Evolutionary conservation across 2,329 filamentous ascomycete species (phyloP).

Genomic region (Exophiala xenobiotica): DNA sequence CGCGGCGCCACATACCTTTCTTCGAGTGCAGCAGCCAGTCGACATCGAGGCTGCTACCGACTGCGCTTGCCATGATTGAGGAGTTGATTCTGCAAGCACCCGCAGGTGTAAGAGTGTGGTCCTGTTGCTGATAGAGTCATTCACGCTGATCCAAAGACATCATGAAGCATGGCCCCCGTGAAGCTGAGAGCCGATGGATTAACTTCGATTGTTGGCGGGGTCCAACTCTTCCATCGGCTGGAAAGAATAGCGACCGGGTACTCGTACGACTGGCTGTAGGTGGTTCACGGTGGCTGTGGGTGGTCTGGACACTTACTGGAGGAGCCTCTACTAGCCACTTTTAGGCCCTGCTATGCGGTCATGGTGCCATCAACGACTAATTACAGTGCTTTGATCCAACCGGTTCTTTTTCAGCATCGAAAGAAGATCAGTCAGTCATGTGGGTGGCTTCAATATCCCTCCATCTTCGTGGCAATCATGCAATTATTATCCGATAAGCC

Average conservation of each 20-base stretch:
- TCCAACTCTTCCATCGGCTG: neutral
- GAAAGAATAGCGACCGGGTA: neutral
- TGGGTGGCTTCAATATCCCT: too few species aligned
- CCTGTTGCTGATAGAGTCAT: neutral
- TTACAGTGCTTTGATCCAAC: too few species aligned
- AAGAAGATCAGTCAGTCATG: too few species aligned
- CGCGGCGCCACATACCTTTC: slow-evolving; percentile 62
- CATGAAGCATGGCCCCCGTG: neutral
- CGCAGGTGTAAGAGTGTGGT: neutral
- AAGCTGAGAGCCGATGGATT: slow-evolving; percentile 4
- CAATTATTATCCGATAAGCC: too few species aligned
- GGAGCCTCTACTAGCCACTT: too few species aligned
- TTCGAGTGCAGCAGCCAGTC: slow-evolving; percentile 85
- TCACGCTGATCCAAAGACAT: slow-evolving; percentile 5
- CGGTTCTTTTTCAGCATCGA: too few species aligned
- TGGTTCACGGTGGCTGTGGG: neutral
- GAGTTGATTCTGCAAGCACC: neutral
- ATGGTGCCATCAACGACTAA: too few species aligned
- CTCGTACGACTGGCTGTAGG: neutral
- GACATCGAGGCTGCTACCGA: slow-evolving; percentile 66
- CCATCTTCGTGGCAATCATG: too few species aligned
- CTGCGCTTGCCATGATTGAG: slow-evolving; percentile 58
- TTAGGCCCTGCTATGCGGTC: too few species aligned
- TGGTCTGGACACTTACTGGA: neutral
- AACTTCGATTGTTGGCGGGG: slow-evolving; percentile 16